phyloP scores from a whole-genome alignment of 768 basidiomycete genomes.

The Leccinum barrowsii region DNA sequence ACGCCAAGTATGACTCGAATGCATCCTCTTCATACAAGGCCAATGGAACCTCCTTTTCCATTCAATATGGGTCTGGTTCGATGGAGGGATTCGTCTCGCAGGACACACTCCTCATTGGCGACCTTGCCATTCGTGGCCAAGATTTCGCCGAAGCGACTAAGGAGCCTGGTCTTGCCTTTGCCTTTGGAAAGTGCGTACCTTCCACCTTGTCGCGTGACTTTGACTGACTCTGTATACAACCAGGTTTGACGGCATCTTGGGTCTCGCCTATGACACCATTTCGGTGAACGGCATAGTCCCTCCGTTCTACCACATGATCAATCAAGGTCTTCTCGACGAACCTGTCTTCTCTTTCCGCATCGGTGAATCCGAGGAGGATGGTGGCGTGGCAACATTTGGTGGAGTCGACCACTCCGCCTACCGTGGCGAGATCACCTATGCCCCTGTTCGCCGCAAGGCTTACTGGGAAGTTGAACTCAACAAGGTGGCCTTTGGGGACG shows the following conservation, averaged over 20 bases:
- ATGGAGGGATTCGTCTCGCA: slow-evolving; percentile 95
- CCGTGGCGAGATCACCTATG: slow-evolving; percentile 78
- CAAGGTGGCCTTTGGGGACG: slow-evolving; percentile 80
- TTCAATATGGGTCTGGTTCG: slow-evolving; percentile 93
- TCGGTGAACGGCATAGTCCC: slow-evolving; percentile 90
- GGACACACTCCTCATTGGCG: slow-evolving; percentile 78
- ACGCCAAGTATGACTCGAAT: slow-evolving; percentile 83
- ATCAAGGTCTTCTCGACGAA: slow-evolving; percentile 73
- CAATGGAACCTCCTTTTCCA: slow-evolving; percentile 86
- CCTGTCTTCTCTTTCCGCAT: slow-evolving; percentile 95
- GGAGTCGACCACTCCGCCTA: slow-evolving; percentile 79
- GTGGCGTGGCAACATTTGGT: slow-evolving; percentile 89
- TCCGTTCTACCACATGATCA: slow-evolving; percentile 92
- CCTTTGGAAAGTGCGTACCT: slow-evolving; percentile 80
- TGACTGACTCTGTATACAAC: background rate
- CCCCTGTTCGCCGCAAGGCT: slow-evolving; percentile 89
- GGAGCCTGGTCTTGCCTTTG: slow-evolving; percentile 96
- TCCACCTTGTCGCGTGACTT: background rate
- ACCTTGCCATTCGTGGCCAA: slow-evolving; percentile 66
- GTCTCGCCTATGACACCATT: slow-evolving; percentile 93
- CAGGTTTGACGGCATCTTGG: slow-evolving; percentile 94
- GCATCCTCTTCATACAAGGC: slow-evolving; percentile 81
- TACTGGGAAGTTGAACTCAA: slow-evolving; percentile 98
- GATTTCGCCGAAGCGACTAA: slow-evolving; percentile 95
- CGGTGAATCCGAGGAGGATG: slow-evolving; percentile 81